Conservation (phyloP, 106 monocot species). For the Allium sativum region DNA sequence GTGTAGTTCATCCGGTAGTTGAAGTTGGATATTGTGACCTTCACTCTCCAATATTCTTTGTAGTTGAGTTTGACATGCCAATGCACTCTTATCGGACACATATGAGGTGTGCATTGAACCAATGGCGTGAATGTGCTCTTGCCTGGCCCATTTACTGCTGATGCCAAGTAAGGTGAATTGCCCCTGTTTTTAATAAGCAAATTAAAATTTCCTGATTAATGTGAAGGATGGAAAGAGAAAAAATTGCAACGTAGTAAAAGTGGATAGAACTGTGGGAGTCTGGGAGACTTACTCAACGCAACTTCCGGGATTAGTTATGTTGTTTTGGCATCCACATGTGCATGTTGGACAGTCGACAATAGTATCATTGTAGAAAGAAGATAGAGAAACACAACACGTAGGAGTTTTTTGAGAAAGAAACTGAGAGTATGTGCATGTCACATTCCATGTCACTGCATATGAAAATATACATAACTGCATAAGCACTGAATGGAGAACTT, state of each 20-base stretch:
- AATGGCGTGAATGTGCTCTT: constrained; percentile 40
- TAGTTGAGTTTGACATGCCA: constrained; percentile 75
- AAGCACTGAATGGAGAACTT: background rate
- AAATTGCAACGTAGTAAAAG: background rate
- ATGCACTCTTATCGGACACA: constrained; percentile 62
- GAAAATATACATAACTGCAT: background rate
- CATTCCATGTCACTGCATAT: constrained; percentile 52
- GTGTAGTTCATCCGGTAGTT: constrained; percentile 70
- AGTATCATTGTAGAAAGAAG: constrained; percentile 52
- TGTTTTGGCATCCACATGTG: constrained; percentile 48
- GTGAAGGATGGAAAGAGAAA: background rate
- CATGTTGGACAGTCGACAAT: constrained; percentile 56
- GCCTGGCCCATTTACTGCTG: constrained; percentile 38
- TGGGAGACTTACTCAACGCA: constrained; percentile 35
- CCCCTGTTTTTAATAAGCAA: constrained; percentile 23
- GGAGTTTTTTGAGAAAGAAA: constrained; percentile 44
- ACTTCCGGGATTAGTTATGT: constrained; percentile 37
- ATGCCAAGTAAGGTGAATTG: constrained; percentile 47
- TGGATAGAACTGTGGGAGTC: background rate
- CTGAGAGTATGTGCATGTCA: constrained; percentile 50
- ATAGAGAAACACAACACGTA: constrained; percentile 47
- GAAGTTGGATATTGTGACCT: constrained; percentile 57
- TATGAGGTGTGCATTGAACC: constrained; percentile 64
- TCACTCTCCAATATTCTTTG: constrained; percentile 55
- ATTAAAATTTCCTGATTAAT: background rate